Percentiles rank a stretch among this genome's conserved stretches.
Evolutionary conservation across 371 early-diverging fungal species (phyloP).

Genomic region (Chytridium lagenaria): DNA sequence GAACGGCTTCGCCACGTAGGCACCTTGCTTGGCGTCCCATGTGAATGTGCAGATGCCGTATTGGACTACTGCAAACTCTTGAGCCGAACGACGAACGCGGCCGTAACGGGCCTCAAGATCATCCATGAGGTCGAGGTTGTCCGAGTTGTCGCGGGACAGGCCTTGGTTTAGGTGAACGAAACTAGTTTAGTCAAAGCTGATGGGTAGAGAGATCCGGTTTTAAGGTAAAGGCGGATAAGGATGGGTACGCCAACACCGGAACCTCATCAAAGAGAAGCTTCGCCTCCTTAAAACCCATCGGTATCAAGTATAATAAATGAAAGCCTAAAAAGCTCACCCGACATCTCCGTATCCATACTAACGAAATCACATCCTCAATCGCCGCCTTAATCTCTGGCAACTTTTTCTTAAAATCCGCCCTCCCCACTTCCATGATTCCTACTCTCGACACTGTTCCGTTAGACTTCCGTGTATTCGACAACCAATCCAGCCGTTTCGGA

Average conservation of each 20-base stretch:
- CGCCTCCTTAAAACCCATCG: background rate
- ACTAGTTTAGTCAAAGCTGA: background rate
- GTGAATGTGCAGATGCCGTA: conserved; percentile 82
- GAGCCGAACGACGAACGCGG: conserved; percentile 66
- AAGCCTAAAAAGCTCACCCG: conserved; percentile 55
- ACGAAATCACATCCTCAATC: conserved; percentile 76
- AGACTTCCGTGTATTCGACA: background rate
- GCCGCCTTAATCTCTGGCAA: conserved; percentile 67
- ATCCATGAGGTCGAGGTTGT: conserved; percentile 28
- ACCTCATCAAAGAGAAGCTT: background rate
- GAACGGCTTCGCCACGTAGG: conserved; percentile 81
- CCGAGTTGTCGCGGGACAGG: conserved; percentile 18
- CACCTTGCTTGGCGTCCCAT: conserved; percentile 53
- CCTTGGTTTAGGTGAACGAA: conserved; percentile 18
- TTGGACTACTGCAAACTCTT: conserved; percentile 72
- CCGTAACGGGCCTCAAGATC: conserved; percentile 67
- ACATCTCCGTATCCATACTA: conserved; percentile 87
- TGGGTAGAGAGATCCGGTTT: background rate
- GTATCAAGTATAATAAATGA: background rate
- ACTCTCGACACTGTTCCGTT: background rate
- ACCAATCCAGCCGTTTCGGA: background rate
- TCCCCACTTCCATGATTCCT: conserved; percentile 75
- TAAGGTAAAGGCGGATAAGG: background rate
- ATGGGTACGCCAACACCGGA: background rate
- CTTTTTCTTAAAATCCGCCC: conserved; percentile 65